phyloP scores from a whole-genome alignment of 495 filamentous ascomycete genomes.

The Aspergillus diversus region DNA sequence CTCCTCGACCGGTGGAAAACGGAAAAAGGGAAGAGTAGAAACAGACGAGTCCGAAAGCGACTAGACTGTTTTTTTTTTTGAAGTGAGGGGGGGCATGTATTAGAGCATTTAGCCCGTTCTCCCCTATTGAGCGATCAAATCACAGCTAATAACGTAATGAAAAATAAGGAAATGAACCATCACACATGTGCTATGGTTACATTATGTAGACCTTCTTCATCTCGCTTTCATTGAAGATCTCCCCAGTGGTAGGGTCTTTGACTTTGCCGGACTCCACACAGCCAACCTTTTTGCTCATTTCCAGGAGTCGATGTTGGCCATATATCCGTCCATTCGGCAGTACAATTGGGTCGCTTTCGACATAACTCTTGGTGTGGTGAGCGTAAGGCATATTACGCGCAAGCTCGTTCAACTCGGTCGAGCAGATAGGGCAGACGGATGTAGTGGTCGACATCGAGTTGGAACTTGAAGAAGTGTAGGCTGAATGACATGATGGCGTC shows the following conservation, averaged over 20 bases:
- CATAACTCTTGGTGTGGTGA: constrained; percentile 88
- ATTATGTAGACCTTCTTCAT: constrained; percentile 92
- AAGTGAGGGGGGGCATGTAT: constrained; percentile 1
- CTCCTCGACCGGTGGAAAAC: constrained; percentile 16
- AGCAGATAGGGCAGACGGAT: constrained; percentile 90
- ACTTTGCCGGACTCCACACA: constrained; percentile 59
- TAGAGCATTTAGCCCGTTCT: constrained; percentile 1
- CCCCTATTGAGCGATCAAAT: not conserved
- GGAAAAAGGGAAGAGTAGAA: constrained; percentile 47
- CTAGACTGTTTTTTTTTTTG: constrained; percentile 16
- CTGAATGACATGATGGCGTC: constrained; percentile 89
- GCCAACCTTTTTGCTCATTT: constrained; percentile 70
- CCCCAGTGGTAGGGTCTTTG: constrained; percentile 80
- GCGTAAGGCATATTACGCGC: constrained; percentile 90
- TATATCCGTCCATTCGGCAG: constrained; percentile 88
- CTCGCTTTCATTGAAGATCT: constrained; percentile 60
- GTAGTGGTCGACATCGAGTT: constrained; percentile 62
- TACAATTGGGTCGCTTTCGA: constrained; percentile 83
- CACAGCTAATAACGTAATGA: constrained; percentile 1
- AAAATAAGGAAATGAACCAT: not conserved
- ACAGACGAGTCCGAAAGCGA: constrained; percentile 50
- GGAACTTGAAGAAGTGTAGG: constrained; percentile 58
- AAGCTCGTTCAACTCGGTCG: constrained; percentile 88
- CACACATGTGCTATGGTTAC: constrained; percentile 35
- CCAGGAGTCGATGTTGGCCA: constrained; percentile 71